phyloP scores from a whole-genome alignment of 257 asterid species.

The Scutellaria barbata region DNA sequence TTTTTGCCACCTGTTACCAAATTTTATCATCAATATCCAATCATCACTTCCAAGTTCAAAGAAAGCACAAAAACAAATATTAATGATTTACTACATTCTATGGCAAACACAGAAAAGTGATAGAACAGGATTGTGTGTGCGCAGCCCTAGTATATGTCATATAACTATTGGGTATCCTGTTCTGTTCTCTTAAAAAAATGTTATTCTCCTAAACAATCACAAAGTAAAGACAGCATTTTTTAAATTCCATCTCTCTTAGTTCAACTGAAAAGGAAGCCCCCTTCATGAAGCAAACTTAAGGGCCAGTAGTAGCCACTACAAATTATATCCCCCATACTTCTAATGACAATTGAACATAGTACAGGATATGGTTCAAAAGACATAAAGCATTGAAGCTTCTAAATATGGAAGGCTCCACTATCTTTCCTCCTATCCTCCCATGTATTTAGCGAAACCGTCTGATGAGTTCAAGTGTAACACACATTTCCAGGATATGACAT shows the following conservation, averaged over 20 bases:
- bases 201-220: not conserved
- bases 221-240: not conserved
- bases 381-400: not conserved
- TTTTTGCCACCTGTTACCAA: slow-evolving; percentile 80
- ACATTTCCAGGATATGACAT: not conserved
- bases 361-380: not conserved
- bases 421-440: not conserved
- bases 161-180: not conserved
- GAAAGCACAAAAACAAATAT: not conserved
- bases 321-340: slow-evolving; percentile 2
- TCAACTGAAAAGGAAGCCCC: not conserved
- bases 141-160: not conserved
- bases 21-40: slow-evolving; percentile 11
- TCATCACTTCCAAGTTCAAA: not conserved
- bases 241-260: not conserved
- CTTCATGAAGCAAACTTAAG: not conserved
- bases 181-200: not conserved
- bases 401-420: not conserved
- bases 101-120: not conserved
- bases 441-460: not conserved
- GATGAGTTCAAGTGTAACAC: not conserved
- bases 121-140: not conserved
- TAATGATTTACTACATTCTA: not conserved
- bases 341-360: not conserved
- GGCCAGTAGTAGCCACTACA: slow-evolving; percentile 1